Evolutionary conservation across 306 rosid genomes (phyloP).

Genomic region (Vigna angularis): DNA sequence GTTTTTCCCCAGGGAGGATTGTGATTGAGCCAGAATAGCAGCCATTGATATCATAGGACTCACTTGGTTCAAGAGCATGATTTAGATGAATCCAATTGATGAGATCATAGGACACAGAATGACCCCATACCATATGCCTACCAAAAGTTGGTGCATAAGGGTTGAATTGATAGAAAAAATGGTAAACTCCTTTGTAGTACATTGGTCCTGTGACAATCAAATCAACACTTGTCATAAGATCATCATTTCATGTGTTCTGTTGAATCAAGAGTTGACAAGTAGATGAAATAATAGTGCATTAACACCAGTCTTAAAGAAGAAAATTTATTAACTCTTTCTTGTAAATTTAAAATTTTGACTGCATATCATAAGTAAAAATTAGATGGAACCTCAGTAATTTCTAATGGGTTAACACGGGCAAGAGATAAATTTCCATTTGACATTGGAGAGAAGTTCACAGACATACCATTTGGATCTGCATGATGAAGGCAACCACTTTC

Average conservation of each 20-base stretch:
- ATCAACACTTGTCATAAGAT: neutral
- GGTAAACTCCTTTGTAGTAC: slow-evolving; percentile 64
- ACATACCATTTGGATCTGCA: slow-evolving; percentile 68
- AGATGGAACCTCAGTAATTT: neutral
- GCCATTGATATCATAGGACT: slow-evolving; percentile 10
- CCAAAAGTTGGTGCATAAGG: slow-evolving; percentile 51
- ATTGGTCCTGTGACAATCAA: slow-evolving; percentile 39
- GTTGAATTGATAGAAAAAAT: slow-evolving; percentile 64
- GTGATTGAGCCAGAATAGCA: slow-evolving; percentile 20
- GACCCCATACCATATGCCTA: slow-evolving; percentile 1
- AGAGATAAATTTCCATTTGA: neutral
- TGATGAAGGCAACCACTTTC: slow-evolving; percentile 37
- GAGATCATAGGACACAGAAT: slow-evolving; percentile 17
- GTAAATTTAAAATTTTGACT: neutral
- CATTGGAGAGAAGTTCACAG: neutral
- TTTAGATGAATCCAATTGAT: slow-evolving; percentile 26
- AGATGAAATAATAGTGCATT: neutral
- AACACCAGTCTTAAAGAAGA: neutral
- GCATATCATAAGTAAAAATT: neutral
- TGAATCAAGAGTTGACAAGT: neutral
- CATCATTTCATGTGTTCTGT: no score
- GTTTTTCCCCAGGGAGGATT: slow-evolving; percentile 2
- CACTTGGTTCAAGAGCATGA: slow-evolving; percentile 21
- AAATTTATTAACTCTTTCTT: neutral
- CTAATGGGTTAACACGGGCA: neutral